A percentile compares a stretch with the other conserved stretches of the same genome.
These are phyloP conservation scores for Trypanosoma mega DNA, from an alignment of 208 protist genomes.

Conservation along the genomic window DNA sequence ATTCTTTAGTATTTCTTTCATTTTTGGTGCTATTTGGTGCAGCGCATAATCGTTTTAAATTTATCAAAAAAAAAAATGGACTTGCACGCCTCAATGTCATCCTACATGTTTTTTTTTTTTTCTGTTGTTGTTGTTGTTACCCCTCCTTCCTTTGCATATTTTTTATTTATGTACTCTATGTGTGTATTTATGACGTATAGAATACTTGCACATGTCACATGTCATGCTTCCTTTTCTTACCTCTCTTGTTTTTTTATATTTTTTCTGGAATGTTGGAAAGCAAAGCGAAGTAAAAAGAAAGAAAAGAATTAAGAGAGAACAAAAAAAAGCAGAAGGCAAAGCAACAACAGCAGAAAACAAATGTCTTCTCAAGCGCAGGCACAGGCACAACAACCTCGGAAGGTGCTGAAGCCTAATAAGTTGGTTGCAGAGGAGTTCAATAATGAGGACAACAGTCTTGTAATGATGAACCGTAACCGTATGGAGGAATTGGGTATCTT, in stretches of 20 bases:
- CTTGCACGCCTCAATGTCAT: not conserved
- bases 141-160: too few relatives aligned
- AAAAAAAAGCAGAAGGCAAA: conserved; percentile 3
- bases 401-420: conserved; percentile 90
- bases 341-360: not conserved
- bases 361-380: conserved; percentile 14
- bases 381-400: not conserved
- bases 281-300: not conserved
- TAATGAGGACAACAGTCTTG: conserved; percentile 98
- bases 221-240: conserved; percentile 5
- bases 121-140: conserved; percentile 9
- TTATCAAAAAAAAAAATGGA: too few relatives aligned
- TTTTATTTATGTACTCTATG: not conserved
- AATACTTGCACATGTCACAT: not conserved
- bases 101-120: conserved; percentile 14
- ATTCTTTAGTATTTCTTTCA: too few relatives aligned
- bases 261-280: conserved; percentile 12
- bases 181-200: not conserved
- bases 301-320: not conserved
- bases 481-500: conserved; percentile 99
- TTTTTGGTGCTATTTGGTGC: too few relatives aligned
- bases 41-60: too few relatives aligned
- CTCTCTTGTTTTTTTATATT: not conserved
- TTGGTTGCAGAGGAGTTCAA: conserved; percentile 97
- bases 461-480: conserved; percentile 92